Conservation (phyloP, 352 stramenopile species). For the Pythium rishiriense region DNA sequence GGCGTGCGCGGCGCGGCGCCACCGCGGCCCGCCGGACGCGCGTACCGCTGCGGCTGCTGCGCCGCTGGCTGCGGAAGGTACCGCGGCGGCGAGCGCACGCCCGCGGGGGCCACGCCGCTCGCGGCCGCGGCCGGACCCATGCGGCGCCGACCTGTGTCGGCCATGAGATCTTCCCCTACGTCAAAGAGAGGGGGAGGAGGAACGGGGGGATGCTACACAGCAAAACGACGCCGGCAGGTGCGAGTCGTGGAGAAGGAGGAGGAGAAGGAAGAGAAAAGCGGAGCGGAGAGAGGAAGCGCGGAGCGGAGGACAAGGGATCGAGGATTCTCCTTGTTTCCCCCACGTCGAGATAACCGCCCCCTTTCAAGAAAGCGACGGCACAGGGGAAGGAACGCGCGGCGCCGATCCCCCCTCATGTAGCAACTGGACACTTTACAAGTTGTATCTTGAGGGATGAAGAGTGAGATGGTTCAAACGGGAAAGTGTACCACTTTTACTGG, state of each 20-base stretch:
- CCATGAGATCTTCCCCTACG: constrained; percentile 11
- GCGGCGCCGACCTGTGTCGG: constrained; percentile 24
- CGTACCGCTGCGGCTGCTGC: constrained; percentile 44
- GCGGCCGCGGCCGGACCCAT: constrained; percentile 8
- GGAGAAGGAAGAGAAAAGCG: too few relatives aligned
- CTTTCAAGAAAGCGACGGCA: constrained; percentile 8
- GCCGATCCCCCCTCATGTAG: constrained; percentile 9
- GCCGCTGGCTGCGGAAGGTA: constrained; percentile 29
- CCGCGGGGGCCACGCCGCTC: constrained; percentile 5
- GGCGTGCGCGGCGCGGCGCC: constrained; percentile 31
- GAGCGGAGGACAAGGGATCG: too few relatives aligned
- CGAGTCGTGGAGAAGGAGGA: too few relatives aligned
- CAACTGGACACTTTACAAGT: background rate
- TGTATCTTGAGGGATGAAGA: constrained; percentile 5
- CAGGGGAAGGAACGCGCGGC: too few relatives aligned
- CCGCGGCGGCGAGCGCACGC: constrained; percentile 28
- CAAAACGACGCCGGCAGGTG: background rate
- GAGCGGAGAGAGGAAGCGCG: too few relatives aligned
- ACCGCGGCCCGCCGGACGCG: constrained; percentile 7
- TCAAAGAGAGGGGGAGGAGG: background rate
- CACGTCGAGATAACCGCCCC: constrained; percentile 28
- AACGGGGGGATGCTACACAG: background rate
- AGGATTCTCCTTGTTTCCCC: too few relatives aligned
- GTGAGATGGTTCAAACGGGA: constrained; percentile 16
- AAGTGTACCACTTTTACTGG: constrained; percentile 18